Percentiles rank a stretch among this genome's conserved stretches.
These are phyloP conservation scores for Carex parvula DNA, from an alignment of 176 grass and related monocot genomes.

Conservation along the genomic window DNA sequence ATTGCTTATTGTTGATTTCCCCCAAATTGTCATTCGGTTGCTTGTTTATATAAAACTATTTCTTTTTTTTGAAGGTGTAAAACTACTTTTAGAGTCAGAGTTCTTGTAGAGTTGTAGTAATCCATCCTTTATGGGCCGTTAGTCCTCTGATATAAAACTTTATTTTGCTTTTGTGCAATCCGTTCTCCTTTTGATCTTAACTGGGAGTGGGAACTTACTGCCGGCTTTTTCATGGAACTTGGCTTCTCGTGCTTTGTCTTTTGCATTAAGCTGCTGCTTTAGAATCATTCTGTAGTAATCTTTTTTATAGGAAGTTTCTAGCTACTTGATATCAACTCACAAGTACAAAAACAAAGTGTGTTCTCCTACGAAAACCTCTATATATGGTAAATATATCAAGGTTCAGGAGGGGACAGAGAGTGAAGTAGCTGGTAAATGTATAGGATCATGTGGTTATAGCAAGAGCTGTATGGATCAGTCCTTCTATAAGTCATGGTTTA, in stretches of 20 bases:
- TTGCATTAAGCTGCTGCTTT: background rate
- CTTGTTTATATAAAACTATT: background rate
- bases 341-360: background rate
- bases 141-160: background rate
- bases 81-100: background rate
- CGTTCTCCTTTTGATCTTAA: background rate
- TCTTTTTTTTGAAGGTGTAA: too few relatives aligned
- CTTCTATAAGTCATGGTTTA: background rate
- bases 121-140: background rate
- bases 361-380: background rate
- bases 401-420: background rate
- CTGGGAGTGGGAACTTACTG: background rate
- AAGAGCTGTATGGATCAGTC: background rate
- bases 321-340: background rate
- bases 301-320: background rate
- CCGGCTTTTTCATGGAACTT: background rate
- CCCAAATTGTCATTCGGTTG: background rate
- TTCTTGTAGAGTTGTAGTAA: background rate
- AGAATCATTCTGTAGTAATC: background rate
- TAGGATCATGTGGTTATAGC: background rate
- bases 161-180: background rate
- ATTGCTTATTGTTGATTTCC: background rate
- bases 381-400: background rate
- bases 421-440: background rate
- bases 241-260: background rate